phyloP scores from a whole-genome alignment of 2,329 filamentous ascomycete species.

The Colletotrichum falcatum region DNA sequence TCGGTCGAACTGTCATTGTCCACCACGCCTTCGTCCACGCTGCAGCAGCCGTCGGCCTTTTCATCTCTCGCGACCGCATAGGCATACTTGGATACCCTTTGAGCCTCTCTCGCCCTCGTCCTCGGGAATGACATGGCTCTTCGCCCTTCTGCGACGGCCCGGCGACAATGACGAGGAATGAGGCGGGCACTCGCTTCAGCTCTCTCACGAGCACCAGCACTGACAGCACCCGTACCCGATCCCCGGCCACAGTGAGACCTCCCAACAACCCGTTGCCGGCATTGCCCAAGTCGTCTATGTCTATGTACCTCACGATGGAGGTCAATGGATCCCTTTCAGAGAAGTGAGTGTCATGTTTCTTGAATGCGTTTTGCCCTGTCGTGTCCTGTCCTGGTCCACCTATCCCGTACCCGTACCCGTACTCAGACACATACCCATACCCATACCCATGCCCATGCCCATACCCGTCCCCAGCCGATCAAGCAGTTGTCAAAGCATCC shows the following conservation, averaged over 20 bases:
- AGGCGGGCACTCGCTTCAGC: slow-evolving; percentile 72
- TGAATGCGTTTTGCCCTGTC: slow-evolving; percentile 8
- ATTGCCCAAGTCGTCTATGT: slow-evolving; percentile 48
- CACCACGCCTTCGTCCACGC: slow-evolving; percentile 7
- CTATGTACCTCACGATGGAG: slow-evolving; percentile 53
- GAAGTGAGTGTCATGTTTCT: slow-evolving; percentile 49
- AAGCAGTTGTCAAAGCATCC: slow-evolving; percentile 18
- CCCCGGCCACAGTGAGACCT: slow-evolving; percentile 72
- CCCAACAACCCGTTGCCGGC: slow-evolving; percentile 50
- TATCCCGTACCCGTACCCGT: neutral
- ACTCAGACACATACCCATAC: neutral
- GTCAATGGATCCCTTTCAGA: slow-evolving; percentile 55
- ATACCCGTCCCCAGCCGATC: slow-evolving; percentile 18
- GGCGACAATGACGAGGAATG: slow-evolving; percentile 76
- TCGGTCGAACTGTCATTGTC: neutral
- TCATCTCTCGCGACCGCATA: neutral
- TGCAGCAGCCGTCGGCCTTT: neutral
- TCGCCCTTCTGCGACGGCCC: slow-evolving; percentile 46
- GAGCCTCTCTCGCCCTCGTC: slow-evolving; percentile 4
- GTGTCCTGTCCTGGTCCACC: slow-evolving; percentile 3
- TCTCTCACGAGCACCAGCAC: slow-evolving; percentile 74
- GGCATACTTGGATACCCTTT: neutral
- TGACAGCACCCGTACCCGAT: slow-evolving; percentile 75
- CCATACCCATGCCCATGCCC: neutral
- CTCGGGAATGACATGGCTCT: slow-evolving; percentile 40